Evolutionary conservation across 768 basidiomycete genomes (phyloP), one percentile per base, ranked within the genome.

Genomic region (Macrocybe gigantea): DNA sequence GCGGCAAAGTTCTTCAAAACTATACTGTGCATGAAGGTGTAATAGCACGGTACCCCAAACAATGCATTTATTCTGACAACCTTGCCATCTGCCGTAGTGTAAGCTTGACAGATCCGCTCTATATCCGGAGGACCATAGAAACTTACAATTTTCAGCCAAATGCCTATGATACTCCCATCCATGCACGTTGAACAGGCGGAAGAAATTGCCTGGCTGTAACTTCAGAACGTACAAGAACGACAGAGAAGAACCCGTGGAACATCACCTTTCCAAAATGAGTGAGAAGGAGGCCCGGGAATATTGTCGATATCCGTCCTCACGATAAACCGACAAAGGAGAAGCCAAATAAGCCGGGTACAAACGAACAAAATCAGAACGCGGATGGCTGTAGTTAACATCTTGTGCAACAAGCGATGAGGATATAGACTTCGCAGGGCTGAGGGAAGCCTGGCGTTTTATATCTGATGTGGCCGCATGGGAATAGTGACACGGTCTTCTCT

Each of bases 201-300:
- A 43, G 3, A 59, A 45, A 43, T 57, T 59, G 8, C 57, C 57
- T 59, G 41, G 31, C 10, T 12, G 39, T 7, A 38, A 15, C 22
- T 10, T 15, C 8, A 34, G 12, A 31, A 6, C 3, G 6, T 12
- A 11, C 8, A 33, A 33, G 8, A 8, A 41, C 6, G 31, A 48
- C 15, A 38, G 45, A 42, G 14, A 9, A 36, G 7, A 38, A 22
- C 11, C 14, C 31, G 22, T 22, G 22, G 22, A 4, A 22, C 22
- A 22, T 22, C 22, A 66, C 69, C 70, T 46, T 58, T 64, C 38
- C 57, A 46, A 41, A 63, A 61, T 0, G 68, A 67, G 1, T 49
- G 39, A 2, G 60, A 52, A 5, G 45, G 48, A 2, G 69, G 70
- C 3, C 70, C 69, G 2, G 65, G 66, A 39, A 68, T 54, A 49